Evolutionary conservation across 768 basidiomycete species (phyloP), one percentile per base, ranked within the genome.

Genomic region (Lentinula sp.): DNA sequence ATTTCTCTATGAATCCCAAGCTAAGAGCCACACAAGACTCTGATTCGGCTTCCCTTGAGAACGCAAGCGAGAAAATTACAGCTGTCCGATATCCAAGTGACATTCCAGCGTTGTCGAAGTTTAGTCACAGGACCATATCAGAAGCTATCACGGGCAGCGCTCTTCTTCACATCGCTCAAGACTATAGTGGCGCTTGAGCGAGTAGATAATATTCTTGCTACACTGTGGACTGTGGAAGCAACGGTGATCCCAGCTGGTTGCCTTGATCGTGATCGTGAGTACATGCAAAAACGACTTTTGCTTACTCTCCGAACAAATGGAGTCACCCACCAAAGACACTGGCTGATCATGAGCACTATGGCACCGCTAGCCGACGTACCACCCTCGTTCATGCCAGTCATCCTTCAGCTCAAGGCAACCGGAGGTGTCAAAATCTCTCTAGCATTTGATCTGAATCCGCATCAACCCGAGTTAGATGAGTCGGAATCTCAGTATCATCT

Each of bases 1-100:
- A 57, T 45, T 31, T 39, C 28, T 13, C 39, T 3, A 9, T 8
- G 21, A n/a, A 7, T 42, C 7, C 28, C 16, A 21, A 32, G 15
- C 18, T 35, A 18, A 37, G 10, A 49, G 23, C 40, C 23, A n/a
- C 11, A 34, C 31, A 53, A 68, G 69, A 68, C 67, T 54, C 15
- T 67, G 28, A 67, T 66, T 49, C 61, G 66, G 31, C 63, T 67
- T 58, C 60, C 65, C 7, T 50, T 67, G 43, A 64, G 67, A 23
- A 16, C 13, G 21, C 40, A 42, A 7, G 18, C 43, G 5, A 9
- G 18, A 28, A 23, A 13, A 49, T 53, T 46, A 39, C 5, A 61
- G 57, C 4, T 31, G 45, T 16, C 23, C 55, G 1, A 40, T 64
- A 9, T 49, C 43, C 18, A 16, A 21, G 18, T 23, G 9, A 21